phyloP scores from a whole-genome alignment of 1,284 basidiomycete genomes.

The Sanghuangporus baumii region DNA sequence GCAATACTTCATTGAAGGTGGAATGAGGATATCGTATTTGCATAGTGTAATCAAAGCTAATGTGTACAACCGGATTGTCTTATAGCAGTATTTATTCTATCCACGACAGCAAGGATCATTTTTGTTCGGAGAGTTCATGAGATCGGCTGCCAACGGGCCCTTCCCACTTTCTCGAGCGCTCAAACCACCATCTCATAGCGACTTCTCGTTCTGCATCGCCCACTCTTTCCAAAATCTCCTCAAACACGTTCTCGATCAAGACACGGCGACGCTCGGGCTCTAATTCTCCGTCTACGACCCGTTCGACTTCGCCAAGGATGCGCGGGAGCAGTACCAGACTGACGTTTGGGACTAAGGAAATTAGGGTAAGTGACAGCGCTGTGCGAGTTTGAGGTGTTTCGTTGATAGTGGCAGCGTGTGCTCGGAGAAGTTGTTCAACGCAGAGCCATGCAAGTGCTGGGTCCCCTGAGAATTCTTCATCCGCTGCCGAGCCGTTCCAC shows the following conservation, averaged over 20 bases:
- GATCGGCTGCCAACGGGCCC: background rate
- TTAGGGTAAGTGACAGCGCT: slow-evolving; percentile 46
- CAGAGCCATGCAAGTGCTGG: slow-evolving; percentile 54
- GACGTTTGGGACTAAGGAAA: slow-evolving; percentile 55
- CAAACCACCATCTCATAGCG: slow-evolving; percentile 64
- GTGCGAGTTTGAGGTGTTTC: background rate
- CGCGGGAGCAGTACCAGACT: slow-evolving; percentile 47
- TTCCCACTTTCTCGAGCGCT: slow-evolving; percentile 18
- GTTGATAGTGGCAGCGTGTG: slow-evolving; percentile 27
- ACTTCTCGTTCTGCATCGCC: slow-evolving; percentile 64
- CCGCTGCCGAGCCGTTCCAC: background rate
- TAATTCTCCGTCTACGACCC: slow-evolving; percentile 28
- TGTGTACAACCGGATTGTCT: background rate
- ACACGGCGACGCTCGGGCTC: slow-evolving; percentile 34
- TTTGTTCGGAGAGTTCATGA: background rate
- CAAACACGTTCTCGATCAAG: slow-evolving; percentile 50
- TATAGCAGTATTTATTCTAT: background rate
- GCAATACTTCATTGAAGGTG: background rate
- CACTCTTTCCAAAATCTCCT: slow-evolving; percentile 52
- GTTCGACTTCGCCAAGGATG: slow-evolving; percentile 43
- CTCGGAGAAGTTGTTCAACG: slow-evolving; percentile 44
- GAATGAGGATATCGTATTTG: background rate
- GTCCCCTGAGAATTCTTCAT: slow-evolving; percentile 17
- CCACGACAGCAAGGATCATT: background rate
- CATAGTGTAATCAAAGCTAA: background rate